Evolutionary conservation across 495 filamentous ascomycete genomes (phyloP).

Genomic region (Annulohypoxylon maeteangense): DNA sequence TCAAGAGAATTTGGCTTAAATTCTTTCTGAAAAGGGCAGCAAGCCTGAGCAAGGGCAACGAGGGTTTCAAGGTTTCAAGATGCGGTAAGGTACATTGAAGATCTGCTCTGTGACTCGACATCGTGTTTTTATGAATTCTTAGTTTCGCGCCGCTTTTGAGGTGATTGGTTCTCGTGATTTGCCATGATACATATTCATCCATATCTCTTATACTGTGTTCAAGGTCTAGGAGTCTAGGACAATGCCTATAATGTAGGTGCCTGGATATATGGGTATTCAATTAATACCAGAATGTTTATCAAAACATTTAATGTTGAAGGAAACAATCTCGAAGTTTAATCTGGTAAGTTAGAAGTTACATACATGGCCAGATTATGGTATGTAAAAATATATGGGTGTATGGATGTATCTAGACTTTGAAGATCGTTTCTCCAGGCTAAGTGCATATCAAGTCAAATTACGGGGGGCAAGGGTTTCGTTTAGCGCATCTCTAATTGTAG

Average conservation of each 20-base stretch:
- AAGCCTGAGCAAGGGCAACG: neutral
- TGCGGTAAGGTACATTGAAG: constrained; percentile 16
- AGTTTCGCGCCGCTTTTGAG: neutral
- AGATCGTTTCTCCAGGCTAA: constrained; percentile 17
- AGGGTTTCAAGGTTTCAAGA: constrained; percentile 18
- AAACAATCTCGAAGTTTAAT: neutral
- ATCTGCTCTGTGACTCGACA: constrained; percentile 12
- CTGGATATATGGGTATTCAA: too few relatives aligned
- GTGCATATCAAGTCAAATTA: constrained; percentile 32
- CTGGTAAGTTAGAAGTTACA: neutral
- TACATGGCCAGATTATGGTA: too few relatives aligned
- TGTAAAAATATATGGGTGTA: neutral
- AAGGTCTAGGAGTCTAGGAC: too few relatives aligned
- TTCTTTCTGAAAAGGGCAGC: constrained; percentile 11
- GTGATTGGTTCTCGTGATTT: neutral
- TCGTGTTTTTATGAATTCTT: neutral
- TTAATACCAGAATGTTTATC: too few relatives aligned
- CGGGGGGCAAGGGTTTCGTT: constrained; percentile 25
- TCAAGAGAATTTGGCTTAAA: constrained; percentile 15
- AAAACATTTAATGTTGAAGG: too few relatives aligned
- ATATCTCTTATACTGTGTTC: neutral
- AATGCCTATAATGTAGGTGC: too few relatives aligned
- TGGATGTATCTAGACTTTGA: neutral
- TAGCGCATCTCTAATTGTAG: constrained; percentile 34
- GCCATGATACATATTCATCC: neutral